Percentiles rank a stretch among this genome's conserved stretches.
These are phyloP conservation scores for Nemophila menziesii DNA, from an alignment of 257 asterid genomes.

Conservation along the genomic window DNA sequence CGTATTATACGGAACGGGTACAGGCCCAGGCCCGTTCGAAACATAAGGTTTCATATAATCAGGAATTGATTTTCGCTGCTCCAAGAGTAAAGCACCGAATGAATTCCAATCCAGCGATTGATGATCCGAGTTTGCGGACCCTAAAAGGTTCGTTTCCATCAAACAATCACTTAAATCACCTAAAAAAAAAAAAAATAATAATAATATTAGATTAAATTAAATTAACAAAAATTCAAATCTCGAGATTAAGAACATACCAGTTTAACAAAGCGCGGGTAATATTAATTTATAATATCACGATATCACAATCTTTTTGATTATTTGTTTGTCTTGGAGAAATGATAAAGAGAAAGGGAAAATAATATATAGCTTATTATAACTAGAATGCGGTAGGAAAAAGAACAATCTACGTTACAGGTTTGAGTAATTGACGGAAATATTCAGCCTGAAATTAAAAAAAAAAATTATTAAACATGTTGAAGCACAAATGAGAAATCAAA, in stretches of 20 bases:
- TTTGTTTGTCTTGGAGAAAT: conserved; percentile 28
- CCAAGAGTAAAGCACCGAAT: conserved; percentile 22
- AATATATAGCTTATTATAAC: conserved; percentile 49
- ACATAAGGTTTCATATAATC: conserved; percentile 29
- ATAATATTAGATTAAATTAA: conserved; percentile 11
- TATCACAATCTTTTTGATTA: conserved; percentile 29
- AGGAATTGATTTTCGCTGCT: conserved; percentile 24
- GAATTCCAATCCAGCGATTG: conserved; percentile 26
- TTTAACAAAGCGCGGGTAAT: conserved; percentile 7
- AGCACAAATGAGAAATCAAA: conserved; percentile 2
- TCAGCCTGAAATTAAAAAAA: conserved; percentile 65
- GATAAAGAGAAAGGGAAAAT: conserved; percentile 29
- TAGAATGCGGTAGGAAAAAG: conserved; percentile 33
- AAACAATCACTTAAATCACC: conserved; percentile 48
- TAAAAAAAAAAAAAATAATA: conserved; percentile 6
- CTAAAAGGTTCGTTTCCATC: conserved; percentile 61
- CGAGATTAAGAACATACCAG: conserved; percentile 17
- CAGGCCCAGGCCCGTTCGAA: conserved; percentile 27
- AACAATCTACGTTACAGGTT: conserved; percentile 87
- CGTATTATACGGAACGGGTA: conserved; percentile 24
- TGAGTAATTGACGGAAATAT: conserved; percentile 81
- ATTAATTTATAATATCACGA: no score
- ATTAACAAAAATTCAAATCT: background rate
- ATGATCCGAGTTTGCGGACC: conserved; percentile 28
- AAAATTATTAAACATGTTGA: conserved; percentile 12